A percentile compares a stretch with the other conserved stretches of the same genome.
Conservation (phyloP, 495 filamentous ascomycete genomes). For the Usnea hakonensis region DNA sequence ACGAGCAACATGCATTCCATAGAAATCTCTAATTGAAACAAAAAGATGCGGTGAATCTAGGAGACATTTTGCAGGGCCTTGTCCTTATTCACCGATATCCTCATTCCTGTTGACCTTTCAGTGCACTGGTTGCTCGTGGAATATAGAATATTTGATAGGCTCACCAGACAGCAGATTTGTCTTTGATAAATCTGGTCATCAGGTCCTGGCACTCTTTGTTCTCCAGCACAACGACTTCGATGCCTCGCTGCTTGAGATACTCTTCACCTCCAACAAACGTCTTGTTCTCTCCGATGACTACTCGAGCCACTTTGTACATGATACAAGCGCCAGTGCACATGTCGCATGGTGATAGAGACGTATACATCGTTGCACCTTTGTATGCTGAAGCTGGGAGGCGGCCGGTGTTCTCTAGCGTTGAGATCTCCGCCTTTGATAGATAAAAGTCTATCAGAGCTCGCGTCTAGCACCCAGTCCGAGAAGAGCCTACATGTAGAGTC, state of each 20-base stretch:
- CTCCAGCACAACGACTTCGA: conserved; percentile 68
- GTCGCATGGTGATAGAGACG: conserved; percentile 78
- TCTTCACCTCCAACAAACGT: conserved; percentile 73
- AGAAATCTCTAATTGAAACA: no score
- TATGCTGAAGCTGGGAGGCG: conserved; percentile 66
- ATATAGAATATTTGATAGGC: conserved; percentile 20
- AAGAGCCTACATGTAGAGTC: conserved; percentile 60
- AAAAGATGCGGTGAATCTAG: no score
- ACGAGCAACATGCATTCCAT: not conserved
- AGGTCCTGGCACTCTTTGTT: conserved; percentile 60
- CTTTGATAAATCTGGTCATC: conserved; percentile 69
- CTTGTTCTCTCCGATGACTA: conserved; percentile 79
- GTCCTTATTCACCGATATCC: conserved; percentile 57
- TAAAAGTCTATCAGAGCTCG: not conserved
- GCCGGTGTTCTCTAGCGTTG: conserved; percentile 70
- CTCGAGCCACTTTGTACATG: conserved; percentile 69
- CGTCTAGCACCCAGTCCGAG: not conserved
- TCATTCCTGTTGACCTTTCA: conserved; percentile 51
- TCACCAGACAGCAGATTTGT: conserved; percentile 71
- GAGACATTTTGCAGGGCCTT: not conserved
- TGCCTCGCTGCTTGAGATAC: conserved; percentile 59
- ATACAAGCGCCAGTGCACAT: conserved; percentile 85
- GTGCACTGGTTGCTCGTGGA: not conserved
- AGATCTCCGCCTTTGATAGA: conserved; percentile 61
- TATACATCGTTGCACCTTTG: conserved; percentile 74